Evolutionary conservation across 257 asterid species (phyloP), one percentile per base, ranked within the genome.

Genomic region (Voacanga thouarsii): DNA sequence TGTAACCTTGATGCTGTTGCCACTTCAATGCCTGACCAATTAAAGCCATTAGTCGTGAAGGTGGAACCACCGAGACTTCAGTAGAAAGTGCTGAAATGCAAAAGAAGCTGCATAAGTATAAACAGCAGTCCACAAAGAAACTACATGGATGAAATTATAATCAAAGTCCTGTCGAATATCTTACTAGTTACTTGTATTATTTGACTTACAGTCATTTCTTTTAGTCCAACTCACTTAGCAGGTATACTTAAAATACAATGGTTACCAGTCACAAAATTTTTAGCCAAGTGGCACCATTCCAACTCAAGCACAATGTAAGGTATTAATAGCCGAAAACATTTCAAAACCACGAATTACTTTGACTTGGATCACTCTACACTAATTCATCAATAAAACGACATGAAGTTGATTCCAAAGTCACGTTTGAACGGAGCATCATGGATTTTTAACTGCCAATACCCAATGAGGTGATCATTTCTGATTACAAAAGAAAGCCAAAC

Each of bases 11-110:
- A 88, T 95, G 98, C 85, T 95, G 99, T 88, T 95, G 99, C 99
- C 99, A 95, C 88, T 95, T 95, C 86, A 95, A 81, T 86, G 99
- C 94, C 89, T 95, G 99, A 80, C 98, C 97, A 86, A 95, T 95
- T 83, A 95, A 85, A 86, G 99, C 98, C 94, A 90, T 95, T 81
- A 95, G 84, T 56, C 99, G 88, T 51, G 99, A 93, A 80, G 99
- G 98, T 77, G 98, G 99, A 78, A 95, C 99, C 78, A 95, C 99
- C n/a, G 99, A 95, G 77, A 95, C 99, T 89, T 95, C 99, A n/a
- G 89, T 87, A 39, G 97, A 89, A 77, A 95, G 83, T 71, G 94
- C 99, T 95, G 97, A 75, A 87, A 78, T 55, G 77, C 77, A 82
- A 74, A 85, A 79, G 67, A 76, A 61, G 61, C 71, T 57, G 65